Evolutionary conservation across 306 rosid species (phyloP), one percentile per base, ranked within the genome.

Genomic region (Trifolium repens): DNA sequence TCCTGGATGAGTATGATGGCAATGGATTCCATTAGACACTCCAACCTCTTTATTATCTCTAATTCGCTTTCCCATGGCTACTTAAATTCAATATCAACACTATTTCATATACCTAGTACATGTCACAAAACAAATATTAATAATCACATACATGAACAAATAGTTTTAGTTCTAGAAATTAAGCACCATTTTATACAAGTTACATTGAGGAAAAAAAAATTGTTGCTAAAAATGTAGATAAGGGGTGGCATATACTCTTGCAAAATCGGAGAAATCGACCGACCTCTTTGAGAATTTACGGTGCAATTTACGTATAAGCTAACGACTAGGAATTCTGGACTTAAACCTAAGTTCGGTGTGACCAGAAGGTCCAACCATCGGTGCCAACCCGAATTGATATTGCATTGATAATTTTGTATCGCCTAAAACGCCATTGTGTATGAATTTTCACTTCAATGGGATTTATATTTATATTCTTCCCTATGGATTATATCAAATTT

Each of bases 61-160:
- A 57, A 76, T 12, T 49, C 55, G 57, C 84, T 59, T 86, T 62
- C 91, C 71, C 97, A 88, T 91, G 55, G 37, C 69, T 76, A 14
- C 22, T 12, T 52, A 50, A 10, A 44, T 58, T 83, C 67, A 74
- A 54, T 74, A 22, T 53, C 40, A 69, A 73, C 9, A 27, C 16
- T 43, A 34, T 4, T 60, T 66, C 1, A 6, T 63, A 53, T 65
- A 73, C 67, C 76, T 77, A 50, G 74, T 16, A 62, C 65, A 54
- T 77, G 78, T 62, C 54, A 67, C 22, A 37, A 5, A 39, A 77
- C 22, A 67, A 50, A 60, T 50, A 58, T 83, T 68, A 75, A 66
- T 0, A 65, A 57, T n/a, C 39, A 15, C 14, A 62, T 81, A 9
- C 14, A 62, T 81, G n/a, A 68, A 37, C 68, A 50, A 75, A 68